Evolutionary conservation across 2,329 filamentous ascomycete genomes (phyloP), one percentile per base, ranked within the genome.

Genomic region (Thelonectria discophora): DNA sequence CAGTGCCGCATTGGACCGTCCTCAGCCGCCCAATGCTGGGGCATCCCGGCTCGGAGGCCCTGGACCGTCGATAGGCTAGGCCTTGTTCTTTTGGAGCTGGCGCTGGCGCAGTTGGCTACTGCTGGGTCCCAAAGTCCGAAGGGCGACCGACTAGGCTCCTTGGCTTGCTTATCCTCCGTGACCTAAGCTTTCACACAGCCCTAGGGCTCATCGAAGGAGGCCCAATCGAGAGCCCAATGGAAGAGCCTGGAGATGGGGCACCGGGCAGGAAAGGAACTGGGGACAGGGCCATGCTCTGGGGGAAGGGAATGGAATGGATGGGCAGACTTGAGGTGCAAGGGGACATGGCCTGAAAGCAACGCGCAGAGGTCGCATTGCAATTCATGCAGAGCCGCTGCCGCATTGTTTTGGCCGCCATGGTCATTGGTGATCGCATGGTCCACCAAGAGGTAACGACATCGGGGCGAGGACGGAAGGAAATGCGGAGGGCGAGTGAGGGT

Each of bases 351-450:
- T 47, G 15, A n/a, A 46, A 45, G 56, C 39, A 48, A 53, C 43
- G 46, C 32, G 55, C 48, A 62, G 53, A 60, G 56, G 49, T 45
- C 43, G 42, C 48, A 66, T 68, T 47, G 46, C 60, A 69, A 66
- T 66, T 66, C 67, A 68, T 68, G 67, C 63, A 68, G 58, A 60
- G 58, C 56, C 53, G 58, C 55, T 58, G 53, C 53, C 45, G 61
- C 62, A 47, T 59, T 63, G 64, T 57, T 58, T 68, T 69, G 65
- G 58, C 58, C n/a, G n/a, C n/a, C n/a, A n/a, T n/a, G 55, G 53
- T 59, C 62, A 64, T 55, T 53, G 34, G 48, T 61, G 62, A 69
- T 69, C 68, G 70, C 68, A 69, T 69, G 68, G 67, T 21, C 62
- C 61, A 62, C 65, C 49, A 64, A n/a, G n/a, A 60, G 60, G 53